These are phyloP conservation scores for Populus pruinosa DNA, from an alignment of 345 rosid species.

Conservation along the genomic window DNA sequence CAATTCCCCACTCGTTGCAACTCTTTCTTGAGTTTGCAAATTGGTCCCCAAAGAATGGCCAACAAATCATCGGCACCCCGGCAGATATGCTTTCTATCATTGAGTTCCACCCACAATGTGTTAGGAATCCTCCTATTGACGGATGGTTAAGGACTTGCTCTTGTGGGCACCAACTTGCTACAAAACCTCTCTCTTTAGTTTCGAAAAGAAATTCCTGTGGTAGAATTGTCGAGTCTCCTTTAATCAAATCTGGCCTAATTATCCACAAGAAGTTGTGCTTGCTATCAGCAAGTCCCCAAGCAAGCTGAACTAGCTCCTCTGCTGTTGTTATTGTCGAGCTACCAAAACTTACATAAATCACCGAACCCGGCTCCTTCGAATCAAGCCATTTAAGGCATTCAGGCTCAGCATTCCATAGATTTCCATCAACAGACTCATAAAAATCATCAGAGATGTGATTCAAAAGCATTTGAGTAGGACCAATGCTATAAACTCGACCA, in stretches of 20 bases:
- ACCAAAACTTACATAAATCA: slow-evolving; percentile 3
- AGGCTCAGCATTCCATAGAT: slow-evolving; percentile 2
- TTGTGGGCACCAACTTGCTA: slow-evolving; percentile 5
- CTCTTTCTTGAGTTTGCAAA: too few species aligned
- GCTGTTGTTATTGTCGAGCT: neutral
- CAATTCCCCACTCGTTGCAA: too few species aligned
- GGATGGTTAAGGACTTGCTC: slow-evolving; percentile 7
- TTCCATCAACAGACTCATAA: neutral
- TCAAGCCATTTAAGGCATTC: slow-evolving; percentile 2
- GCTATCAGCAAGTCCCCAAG: slow-evolving; percentile 1
- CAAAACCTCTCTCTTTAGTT: slow-evolving; percentile 2
- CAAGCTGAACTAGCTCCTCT: slow-evolving; percentile 4
- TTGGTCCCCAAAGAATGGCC: too few species aligned
- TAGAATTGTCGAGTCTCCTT: neutral
- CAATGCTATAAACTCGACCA: neutral
- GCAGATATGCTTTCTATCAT: too few species aligned
- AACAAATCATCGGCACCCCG: too few species aligned
- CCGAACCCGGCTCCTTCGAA: neutral
- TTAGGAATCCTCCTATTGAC: neutral
- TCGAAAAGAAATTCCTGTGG: neutral
- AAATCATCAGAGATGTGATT: neutral
- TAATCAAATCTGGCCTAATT: neutral
- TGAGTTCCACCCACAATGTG: too few species aligned
- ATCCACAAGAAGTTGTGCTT: slow-evolving; percentile 2
- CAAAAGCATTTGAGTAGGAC: neutral